Evolutionary conservation across 73 alveolate genomes (phyloP), one percentile per base, ranked within the genome.

Genomic region (Paramecium sonneborni): DNA sequence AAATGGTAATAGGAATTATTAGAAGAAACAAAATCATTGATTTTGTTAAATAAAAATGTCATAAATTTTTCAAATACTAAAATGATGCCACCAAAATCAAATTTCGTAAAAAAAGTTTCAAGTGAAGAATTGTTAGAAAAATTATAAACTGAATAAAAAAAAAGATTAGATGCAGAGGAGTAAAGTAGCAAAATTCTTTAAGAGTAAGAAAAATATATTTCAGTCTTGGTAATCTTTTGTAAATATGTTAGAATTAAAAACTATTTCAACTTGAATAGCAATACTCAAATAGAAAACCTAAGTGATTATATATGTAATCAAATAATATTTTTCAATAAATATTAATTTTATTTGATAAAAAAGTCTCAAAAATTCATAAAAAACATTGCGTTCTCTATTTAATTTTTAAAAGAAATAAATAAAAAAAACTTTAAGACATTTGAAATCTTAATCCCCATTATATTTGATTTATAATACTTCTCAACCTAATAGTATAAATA

Each of bases 91-190:
- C 84, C 84, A 12, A 62, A 44, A 30, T 14, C 18, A 62, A 62
- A 12, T 30, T 26, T 5, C 0, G 10, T 30, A 7, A 62, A 26
- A 26, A 62, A 62, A 15, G 48, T 30, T 26, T 62, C 68, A 18
- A 52, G 68, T n/a, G 14, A 12, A 23, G 44, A 62, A 12, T 62
- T 62, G 39, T 26, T 30, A 62, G 84, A 62, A 26, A 62, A 62
- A 62, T n/a, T 62, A 26, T 30, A 30, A 32, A n/a, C 1, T 30
- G 84, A 62, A 62, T 62, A 62, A 62, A 62, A 62, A 32, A 62
- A 62, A 26, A 24, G 84, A 62, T 62, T 62, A 62, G 84, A 26
- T 28, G 84, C 84, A 30, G 84, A 62, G 6, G 84, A 62, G 18
- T 26, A 62, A 32, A 62, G 84, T 32, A 28, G 84, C 24, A 62